Conservation (phyloP, 164 flowering plant species). For the Vitis rupestris region DNA sequence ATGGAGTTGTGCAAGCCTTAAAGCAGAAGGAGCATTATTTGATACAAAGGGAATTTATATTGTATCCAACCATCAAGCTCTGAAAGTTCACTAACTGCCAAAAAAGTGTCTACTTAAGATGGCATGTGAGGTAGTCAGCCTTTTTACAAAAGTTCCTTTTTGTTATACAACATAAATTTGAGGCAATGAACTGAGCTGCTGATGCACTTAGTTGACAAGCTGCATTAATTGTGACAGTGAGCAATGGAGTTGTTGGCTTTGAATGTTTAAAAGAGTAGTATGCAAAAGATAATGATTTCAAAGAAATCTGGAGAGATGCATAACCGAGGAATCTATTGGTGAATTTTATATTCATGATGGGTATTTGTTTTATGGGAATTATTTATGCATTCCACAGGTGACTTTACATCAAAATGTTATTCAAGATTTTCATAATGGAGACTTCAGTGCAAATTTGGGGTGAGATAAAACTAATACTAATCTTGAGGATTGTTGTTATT, state of each 20-base stretch:
- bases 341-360: conserved; percentile 7
- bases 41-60: not conserved
- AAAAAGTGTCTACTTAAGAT: not conserved
- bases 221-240: not conserved
- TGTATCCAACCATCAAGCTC: not conserved
- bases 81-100: conserved; percentile 4
- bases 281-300: conserved; percentile 7
- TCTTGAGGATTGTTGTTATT: not conserved
- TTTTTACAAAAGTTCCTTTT: conserved; percentile 1
- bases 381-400: conserved; percentile 9
- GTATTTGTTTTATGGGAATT: conserved; percentile 7
- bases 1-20: too few relatives aligned
- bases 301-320: conserved; percentile 4
- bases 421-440: conserved; percentile 10
- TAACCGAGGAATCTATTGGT: not conserved
- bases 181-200: not conserved
- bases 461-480: conserved; percentile 1
- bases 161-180: conserved; percentile 1
- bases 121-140: conserved; percentile 1
- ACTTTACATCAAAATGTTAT: conserved; percentile 6
- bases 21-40: too few relatives aligned
- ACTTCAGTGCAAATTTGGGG: conserved; percentile 5
- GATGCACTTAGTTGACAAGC: not conserved
- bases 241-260: conserved; percentile 9
- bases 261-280: conserved; percentile 9